phyloP scores from a whole-genome alignment of 2,329 filamentous ascomycete genomes.

The Pestalotiopsis sp. region DNA sequence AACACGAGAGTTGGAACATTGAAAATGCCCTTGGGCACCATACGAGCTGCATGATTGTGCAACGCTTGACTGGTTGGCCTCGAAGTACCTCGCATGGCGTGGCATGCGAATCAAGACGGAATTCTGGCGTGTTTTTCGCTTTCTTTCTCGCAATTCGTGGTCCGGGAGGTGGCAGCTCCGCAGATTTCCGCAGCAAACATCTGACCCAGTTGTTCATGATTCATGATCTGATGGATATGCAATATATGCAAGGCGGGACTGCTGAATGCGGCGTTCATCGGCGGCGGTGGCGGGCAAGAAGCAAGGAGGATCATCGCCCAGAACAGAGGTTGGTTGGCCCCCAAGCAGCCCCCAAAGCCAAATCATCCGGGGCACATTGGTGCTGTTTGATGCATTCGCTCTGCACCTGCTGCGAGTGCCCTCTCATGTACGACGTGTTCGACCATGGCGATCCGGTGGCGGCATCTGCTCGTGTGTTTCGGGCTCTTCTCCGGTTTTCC shows the following conservation, averaged over 20 bases:
- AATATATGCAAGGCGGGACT: background rate
- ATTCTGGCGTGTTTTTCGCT: background rate
- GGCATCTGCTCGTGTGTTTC: background rate
- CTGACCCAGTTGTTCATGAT: background rate
- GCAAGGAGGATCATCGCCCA: background rate
- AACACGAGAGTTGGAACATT: background rate
- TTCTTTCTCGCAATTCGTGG: background rate
- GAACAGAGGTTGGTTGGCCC: background rate
- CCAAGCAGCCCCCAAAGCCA: background rate
- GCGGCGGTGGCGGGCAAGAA: background rate
- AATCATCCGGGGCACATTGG: background rate
- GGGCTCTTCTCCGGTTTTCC: too few species aligned
- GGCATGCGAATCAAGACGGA: background rate
- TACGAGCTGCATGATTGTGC: background rate
- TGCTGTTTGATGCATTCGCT: too few species aligned
- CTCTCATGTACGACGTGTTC: background rate
- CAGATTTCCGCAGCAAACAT: background rate
- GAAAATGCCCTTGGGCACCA: background rate
- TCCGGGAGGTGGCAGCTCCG: background rate
- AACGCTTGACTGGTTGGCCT: background rate
- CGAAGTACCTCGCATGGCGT: background rate
- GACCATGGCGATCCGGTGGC: background rate
- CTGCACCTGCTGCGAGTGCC: too few species aligned
- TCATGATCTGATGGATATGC: background rate
- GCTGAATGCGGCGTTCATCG: background rate